Evolutionary conservation across 2,329 filamentous ascomycete genomes (phyloP), one percentile per base, ranked within the genome.

Genomic region (Chaetomium globosum): DNA sequence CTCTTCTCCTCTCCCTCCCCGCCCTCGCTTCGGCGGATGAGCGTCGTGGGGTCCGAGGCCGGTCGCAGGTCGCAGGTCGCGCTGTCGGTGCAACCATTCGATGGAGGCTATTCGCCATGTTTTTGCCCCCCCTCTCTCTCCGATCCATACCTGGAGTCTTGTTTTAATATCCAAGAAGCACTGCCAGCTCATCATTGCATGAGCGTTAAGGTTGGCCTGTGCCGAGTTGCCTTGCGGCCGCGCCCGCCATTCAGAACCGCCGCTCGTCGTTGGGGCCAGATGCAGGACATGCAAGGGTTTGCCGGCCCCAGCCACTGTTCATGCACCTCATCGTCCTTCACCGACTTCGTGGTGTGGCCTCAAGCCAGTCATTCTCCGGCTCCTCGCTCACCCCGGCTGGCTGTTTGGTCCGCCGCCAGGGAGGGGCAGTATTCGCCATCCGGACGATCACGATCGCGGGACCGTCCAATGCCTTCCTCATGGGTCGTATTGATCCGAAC

Each of bases 101-200:
- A 31, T 28, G 48, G 57, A 53, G 43, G 60, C 63, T 39, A 66
- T 65, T 68, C 65, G 65, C 65, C 59, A 63, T 69, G 61, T 62
- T 48, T 54, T 63, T 61, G 63, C 69, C 65, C 26, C 65, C 26
- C 56, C 64, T 60, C 61, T 39, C 59, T 31, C 57, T 55, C 62
- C 66, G 69, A 67, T 65, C 68, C 70, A 71, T 64, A 66, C 60
- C 63, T 74, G 78, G 78, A 77, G 8, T 81, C 79, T 77, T 76
- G 76, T 71, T 74, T 81, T 81, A 83, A 83, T 82, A 80, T 83
- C 80, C 80, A 81, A 84, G 80, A 74, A 77, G 84, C 83, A 86
- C 78, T 90, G 88, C 87, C 88, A 90, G 85, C 88, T 87, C 88
- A 90, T 89, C 87, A 86, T 78, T 89, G 87, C 88, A 88, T 90